Conservation (phyloP, 768 basidiomycete species). For the Pisolithus tinctorius region DNA sequence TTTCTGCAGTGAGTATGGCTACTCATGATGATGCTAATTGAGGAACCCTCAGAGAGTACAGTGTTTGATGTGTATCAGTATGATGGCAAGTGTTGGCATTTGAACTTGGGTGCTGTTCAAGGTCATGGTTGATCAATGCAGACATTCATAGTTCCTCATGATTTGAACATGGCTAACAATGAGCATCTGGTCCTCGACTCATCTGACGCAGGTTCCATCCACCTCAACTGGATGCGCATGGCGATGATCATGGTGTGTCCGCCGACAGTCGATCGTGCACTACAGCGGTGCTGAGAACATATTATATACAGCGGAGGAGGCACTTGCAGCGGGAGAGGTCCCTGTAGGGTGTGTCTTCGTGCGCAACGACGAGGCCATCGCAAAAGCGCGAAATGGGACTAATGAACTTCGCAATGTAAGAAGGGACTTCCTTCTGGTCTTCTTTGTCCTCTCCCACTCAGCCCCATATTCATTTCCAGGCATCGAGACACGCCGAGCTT, state of each 20-base stretch:
- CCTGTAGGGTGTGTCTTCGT: slow-evolving; percentile 98
- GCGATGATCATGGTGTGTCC: slow-evolving; percentile 73
- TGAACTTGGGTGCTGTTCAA: too few species aligned
- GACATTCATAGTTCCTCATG: too few species aligned
- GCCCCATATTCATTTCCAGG: slow-evolving; percentile 39
- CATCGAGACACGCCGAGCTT: slow-evolving; percentile 94
- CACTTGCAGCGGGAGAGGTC: slow-evolving; percentile 78
- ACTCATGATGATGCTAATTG: too few species aligned
- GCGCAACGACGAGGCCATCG: slow-evolving; percentile 67
- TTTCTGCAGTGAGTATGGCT: too few species aligned
- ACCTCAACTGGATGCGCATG: slow-evolving; percentile 71
- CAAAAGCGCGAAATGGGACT: slow-evolving; percentile 85
- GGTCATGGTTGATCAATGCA: too few species aligned
- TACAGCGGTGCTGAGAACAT: slow-evolving; percentile 1
- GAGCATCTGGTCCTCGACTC: too few species aligned
- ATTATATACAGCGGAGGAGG: slow-evolving; percentile 63
- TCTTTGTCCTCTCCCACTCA: neutral
- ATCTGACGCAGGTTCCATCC: slow-evolving; percentile 13
- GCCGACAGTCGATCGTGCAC: neutral
- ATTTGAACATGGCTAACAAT: too few species aligned
- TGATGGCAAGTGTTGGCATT: too few species aligned
- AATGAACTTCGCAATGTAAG: slow-evolving; percentile 89
- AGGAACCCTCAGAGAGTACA: too few species aligned
- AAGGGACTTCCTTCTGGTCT: neutral
- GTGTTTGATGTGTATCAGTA: too few species aligned